Percentiles rank a stretch among this genome's conserved stretches.
These are phyloP conservation scores for Trichoderma koningiopsis DNA, from an alignment of 2,329 filamentous ascomycete genomes.

Conservation along the genomic window DNA sequence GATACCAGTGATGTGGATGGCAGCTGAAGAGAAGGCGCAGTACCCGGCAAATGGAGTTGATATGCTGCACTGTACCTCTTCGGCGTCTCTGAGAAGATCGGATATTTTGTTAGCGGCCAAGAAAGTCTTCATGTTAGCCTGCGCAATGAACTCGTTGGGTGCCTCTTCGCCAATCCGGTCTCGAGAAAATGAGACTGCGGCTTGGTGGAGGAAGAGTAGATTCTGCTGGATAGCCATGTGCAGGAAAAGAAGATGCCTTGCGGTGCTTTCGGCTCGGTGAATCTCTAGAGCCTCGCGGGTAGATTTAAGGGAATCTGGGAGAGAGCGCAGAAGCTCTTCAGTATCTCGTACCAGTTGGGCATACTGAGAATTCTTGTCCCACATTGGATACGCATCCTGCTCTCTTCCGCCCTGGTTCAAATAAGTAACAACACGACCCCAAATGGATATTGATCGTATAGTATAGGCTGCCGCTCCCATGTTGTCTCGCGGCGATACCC, in stretches of 20 bases:
- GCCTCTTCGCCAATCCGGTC: slow-evolving; percentile 68
- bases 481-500: slow-evolving; percentile 68
- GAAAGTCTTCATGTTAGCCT: slow-evolving; percentile 74
- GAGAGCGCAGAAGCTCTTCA: slow-evolving; percentile 66
- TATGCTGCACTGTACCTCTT: slow-evolving; percentile 67
- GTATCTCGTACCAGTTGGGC: slow-evolving; percentile 68
- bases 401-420: slow-evolving; percentile 88
- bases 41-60: slow-evolving; percentile 94
- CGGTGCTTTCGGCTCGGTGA: slow-evolving; percentile 81
- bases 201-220: slow-evolving; percentile 85
- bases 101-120: slow-evolving; percentile 87
- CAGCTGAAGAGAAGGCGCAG: slow-evolving; percentile 89
- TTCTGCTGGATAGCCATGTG: slow-evolving; percentile 91
- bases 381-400: slow-evolving; percentile 74
- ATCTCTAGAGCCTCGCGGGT: slow-evolving; percentile 79
- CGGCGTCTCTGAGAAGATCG: slow-evolving; percentile 75
- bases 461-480: slow-evolving; percentile 95
- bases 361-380: slow-evolving; percentile 80
- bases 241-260: slow-evolving; percentile 89
- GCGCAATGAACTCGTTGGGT: slow-evolving; percentile 75
- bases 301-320: slow-evolving; percentile 75
- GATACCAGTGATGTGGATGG: slow-evolving; percentile 90
- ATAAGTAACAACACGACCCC: slow-evolving; percentile 88
- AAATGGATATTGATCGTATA: slow-evolving; percentile 80
- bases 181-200: slow-evolving; percentile 73